Base-by-base conservation (phyloP, 331 rosid species). In the Telfairia occidentalis region DNA sequence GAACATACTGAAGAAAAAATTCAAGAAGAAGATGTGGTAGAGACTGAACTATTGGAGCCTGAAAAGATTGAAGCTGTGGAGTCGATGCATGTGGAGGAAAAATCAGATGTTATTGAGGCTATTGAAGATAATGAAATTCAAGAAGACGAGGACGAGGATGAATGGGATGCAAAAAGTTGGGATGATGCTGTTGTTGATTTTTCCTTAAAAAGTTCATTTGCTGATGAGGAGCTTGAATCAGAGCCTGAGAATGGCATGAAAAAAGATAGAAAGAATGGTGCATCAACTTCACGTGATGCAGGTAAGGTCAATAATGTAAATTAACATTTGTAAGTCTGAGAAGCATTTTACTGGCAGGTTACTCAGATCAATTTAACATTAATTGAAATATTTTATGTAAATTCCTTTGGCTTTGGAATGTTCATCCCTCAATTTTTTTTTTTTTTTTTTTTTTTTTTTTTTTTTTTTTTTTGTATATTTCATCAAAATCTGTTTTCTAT, bases 151-250 rank as follows among this genome's bases (percentile, higher is more conserved):
- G 92, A 73, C 24, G 98, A 86, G 80, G 97, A 95, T 75, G 96
- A 89, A 78, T 95, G 99, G 99, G 99, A 95, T 73, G 92, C 89
- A 45, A 95, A 90, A 90, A 95, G 99, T 83, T 92, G 97, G 96
- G 97, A 90, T 76, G 97, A 94, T 78, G 90, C 81, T 34, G 85
- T 18, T 58, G 88, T 90, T 80, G 85, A 85, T 83, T 82, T 95
- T 64, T 86, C 86, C 65, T 79, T 82, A 32, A 87, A 79, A 28
- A 78, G 86, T 13, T 89, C 97, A 19, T 95, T 95, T 84, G 96
- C 92, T 50, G 96, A 95, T 30, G 99, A 95, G 86, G 99, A 94
- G 82, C 86, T 54, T 35, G 96, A 92, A 74, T 86, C 96, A 8
- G 90, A 86, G 80, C 84, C 92, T 46, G 87, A 86, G 79, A 81